These are phyloP conservation scores for Plenodomus tracheiphilus DNA, from an alignment of 2,329 filamentous ascomycete genomes.

Conservation along the genomic window DNA sequence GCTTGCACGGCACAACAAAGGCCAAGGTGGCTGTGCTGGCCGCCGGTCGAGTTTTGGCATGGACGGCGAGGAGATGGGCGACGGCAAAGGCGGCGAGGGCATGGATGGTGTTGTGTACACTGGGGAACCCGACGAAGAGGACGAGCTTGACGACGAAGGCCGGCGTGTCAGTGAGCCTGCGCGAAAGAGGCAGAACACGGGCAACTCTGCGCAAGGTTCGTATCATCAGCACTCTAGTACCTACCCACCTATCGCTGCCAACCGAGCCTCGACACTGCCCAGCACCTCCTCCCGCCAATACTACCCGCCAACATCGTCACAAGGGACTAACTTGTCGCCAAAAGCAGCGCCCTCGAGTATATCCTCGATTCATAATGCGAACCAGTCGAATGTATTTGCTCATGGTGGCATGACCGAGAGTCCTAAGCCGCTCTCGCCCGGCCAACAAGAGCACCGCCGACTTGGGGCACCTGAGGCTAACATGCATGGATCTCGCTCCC, in stretches of 20 bases:
- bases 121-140: slow-evolving; percentile 63
- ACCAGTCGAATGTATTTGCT: slow-evolving; percentile 64
- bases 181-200: slow-evolving; percentile 68
- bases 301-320: slow-evolving; percentile 41
- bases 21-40: slow-evolving; percentile 91
- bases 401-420: slow-evolving; percentile 80
- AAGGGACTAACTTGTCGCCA: slow-evolving; percentile 46
- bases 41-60: slow-evolving; percentile 83
- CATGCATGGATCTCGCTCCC: slow-evolving; percentile 62
- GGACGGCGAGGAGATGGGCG: slow-evolving; percentile 65
- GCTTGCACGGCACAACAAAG: slow-evolving; percentile 91
- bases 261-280: slow-evolving; percentile 30
- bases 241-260: slow-evolving; percentile 69
- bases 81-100: slow-evolving; percentile 55
- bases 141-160: slow-evolving; percentile 52
- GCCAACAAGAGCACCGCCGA: slow-evolving; percentile 56
- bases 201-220: slow-evolving; percentile 57
- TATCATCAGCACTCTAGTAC: slow-evolving; percentile 72
- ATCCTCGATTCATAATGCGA: slow-evolving; percentile 42
- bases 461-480: slow-evolving; percentile 56
- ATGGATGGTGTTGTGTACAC: slow-evolving; percentile 67
- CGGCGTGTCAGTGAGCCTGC: slow-evolving; percentile 71
- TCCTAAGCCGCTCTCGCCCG: slow-evolving; percentile 80
- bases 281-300: slow-evolving; percentile 38
- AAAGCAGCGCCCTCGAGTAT: slow-evolving; percentile 43